These are phyloP conservation scores for Carpinus viminea DNA, from an alignment of 306 rosid species.

Conservation along the genomic window DNA sequence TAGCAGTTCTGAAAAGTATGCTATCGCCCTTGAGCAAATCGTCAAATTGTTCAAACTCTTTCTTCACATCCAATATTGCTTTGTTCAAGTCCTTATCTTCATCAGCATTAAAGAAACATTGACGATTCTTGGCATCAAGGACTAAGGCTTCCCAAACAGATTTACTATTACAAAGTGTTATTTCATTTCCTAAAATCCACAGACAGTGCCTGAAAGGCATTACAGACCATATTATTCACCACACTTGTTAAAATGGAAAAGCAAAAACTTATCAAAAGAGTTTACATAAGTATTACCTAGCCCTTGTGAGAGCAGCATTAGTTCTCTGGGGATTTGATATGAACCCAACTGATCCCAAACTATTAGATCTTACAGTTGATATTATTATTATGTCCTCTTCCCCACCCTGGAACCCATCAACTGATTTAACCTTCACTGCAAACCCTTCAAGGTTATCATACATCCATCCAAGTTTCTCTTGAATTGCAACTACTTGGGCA, in stretches of 20 bases:
- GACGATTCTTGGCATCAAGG: constrained; percentile 57
- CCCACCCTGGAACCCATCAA: constrained; percentile 86
- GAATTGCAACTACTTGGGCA: constrained; percentile 69
- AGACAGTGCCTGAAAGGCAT: constrained; percentile 56
- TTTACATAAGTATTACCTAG: constrained; percentile 58
- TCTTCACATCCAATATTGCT: constrained; percentile 54
- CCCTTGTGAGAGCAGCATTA: constrained; percentile 87
- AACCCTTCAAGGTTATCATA: constrained; percentile 49
- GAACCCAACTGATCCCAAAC: constrained; percentile 39
- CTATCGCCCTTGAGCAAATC: constrained; percentile 68
- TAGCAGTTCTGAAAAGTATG: constrained; percentile 51
- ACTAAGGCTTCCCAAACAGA: constrained; percentile 63
- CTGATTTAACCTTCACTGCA: constrained; percentile 61
- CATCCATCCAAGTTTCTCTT: constrained; percentile 45
- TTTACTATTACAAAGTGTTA: constrained; percentile 38
- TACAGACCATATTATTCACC: constrained; percentile 14
- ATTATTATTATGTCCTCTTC: constrained; percentile 70
- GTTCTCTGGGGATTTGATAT: constrained; percentile 54
- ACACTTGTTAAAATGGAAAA: neutral
- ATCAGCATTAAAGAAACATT: constrained; percentile 64
- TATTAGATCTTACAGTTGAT: constrained; percentile 66
- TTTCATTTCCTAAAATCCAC: constrained; percentile 80
- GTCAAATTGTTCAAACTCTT: constrained; percentile 53
- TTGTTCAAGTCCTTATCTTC: constrained; percentile 60
- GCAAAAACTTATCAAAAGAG: constrained; percentile 11